These are phyloP conservation scores for Botrytis byssoidea DNA, from an alignment of 2,329 filamentous ascomycete species.

Conservation along the genomic window DNA sequence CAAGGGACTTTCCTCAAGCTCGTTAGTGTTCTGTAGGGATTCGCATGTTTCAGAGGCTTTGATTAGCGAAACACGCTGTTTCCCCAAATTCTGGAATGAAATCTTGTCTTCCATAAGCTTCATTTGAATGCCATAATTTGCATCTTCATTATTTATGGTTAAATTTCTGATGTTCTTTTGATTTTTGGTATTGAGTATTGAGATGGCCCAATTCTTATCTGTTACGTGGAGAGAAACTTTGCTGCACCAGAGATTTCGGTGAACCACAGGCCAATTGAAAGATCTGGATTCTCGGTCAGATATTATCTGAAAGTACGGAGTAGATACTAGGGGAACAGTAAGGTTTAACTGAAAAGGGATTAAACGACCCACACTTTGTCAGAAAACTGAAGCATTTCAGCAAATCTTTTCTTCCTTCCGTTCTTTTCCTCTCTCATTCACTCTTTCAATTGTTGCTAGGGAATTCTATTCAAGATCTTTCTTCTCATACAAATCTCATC, in stretches of 20 bases:
- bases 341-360: neutral
- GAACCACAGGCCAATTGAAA: neutral
- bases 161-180: neutral
- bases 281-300: neutral
- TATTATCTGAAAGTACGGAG: neutral
- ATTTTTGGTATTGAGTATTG: neutral
- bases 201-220: neutral
- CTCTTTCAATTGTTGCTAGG: neutral
- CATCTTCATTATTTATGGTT: neutral
- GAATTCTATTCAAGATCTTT: neutral
- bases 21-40: neutral
- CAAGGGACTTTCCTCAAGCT: neutral
- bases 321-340: neutral
- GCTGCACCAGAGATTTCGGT: neutral
- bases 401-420: neutral
- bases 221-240: neutral
- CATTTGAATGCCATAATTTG: neutral
- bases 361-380: neutral
- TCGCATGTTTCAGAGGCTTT: neutral
- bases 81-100: neutral
- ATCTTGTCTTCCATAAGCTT: neutral
- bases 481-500: neutral
- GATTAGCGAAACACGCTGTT: neutral
- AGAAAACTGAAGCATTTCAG: neutral
- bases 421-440: neutral